Conservation (phyloP, 164 flowering plant genomes). For the Echeveria elegans region DNA sequence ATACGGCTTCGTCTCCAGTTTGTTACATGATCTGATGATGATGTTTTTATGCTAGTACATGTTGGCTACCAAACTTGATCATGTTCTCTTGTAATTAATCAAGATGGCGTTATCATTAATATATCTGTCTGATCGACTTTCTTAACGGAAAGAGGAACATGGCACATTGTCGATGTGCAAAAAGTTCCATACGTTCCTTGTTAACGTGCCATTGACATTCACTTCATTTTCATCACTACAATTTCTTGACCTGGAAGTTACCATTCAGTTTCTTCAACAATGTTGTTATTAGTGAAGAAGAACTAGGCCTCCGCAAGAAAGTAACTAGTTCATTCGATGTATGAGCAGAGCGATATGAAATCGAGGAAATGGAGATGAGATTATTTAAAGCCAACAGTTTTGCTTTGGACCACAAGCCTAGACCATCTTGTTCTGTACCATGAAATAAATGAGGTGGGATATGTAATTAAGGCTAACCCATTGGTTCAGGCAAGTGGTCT, state of each 20-base stretch:
- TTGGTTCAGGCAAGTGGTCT: conserved; percentile 2
- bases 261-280: background rate
- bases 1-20: background rate
- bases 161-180: background rate
- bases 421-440: background rate
- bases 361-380: background rate
- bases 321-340: background rate
- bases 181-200: background rate
- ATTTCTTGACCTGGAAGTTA: background rate
- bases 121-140: background rate
- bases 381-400: background rate
- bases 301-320: background rate
- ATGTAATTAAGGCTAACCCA: background rate
- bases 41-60: background rate
- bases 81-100: conserved; percentile 3
- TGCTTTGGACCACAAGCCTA: background rate
- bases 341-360: background rate
- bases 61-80: conserved; percentile 8
- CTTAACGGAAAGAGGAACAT: background rate
- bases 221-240: background rate
- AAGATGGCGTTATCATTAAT: conserved; percentile 1
- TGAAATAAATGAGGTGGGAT: background rate
- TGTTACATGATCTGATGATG: conserved; percentile 5
- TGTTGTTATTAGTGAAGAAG: background rate
- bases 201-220: background rate